Conservation (phyloP, 306 rosid species). For the Prunus campanulata region DNA sequence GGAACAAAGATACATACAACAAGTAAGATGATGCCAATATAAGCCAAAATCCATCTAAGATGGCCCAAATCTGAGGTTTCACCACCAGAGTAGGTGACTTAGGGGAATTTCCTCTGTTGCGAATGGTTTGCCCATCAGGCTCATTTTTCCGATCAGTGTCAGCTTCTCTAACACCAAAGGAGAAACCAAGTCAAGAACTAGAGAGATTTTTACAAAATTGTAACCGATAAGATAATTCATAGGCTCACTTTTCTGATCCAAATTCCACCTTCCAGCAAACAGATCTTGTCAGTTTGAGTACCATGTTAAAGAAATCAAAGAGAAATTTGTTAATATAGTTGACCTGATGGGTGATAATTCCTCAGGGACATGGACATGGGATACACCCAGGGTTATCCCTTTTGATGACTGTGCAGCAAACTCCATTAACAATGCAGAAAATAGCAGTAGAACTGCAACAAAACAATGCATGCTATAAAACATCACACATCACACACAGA, state of each 20-base stretch:
- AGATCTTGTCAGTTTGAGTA: too few species aligned
- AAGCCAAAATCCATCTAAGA: conserved; percentile 83
- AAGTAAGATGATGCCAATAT: conserved; percentile 82
- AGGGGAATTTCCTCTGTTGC: conserved; percentile 43
- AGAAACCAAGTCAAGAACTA: conserved; percentile 16
- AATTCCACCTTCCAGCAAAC: too few species aligned
- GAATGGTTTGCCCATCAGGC: conserved; percentile 35
- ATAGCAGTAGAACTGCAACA: conserved; percentile 64
- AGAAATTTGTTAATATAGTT: conserved; percentile 2
- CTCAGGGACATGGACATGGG: conserved; percentile 43
- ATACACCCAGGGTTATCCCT: conserved; percentile 59
- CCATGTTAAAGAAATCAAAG: neutral
- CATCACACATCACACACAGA: neutral
- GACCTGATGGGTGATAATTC: conserved; percentile 77
- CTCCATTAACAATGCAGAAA: conserved; percentile 94
- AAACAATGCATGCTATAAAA: conserved; percentile 13
- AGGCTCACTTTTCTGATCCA: too few species aligned
- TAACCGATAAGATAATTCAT: neutral
- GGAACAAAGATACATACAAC: conserved; percentile 69
- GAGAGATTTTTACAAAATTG: conserved; percentile 3
- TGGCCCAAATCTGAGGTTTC: conserved; percentile 68
- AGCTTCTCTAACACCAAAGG: conserved; percentile 48
- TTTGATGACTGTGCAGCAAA: conserved; percentile 83
- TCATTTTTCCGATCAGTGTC: conserved; percentile 40
- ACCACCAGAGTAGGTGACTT: conserved; percentile 37